Percentiles rank a stretch among this genome's conserved stretches.
Conservation (phyloP, 768 basidiomycete species). For the Boletus bicolor region DNA sequence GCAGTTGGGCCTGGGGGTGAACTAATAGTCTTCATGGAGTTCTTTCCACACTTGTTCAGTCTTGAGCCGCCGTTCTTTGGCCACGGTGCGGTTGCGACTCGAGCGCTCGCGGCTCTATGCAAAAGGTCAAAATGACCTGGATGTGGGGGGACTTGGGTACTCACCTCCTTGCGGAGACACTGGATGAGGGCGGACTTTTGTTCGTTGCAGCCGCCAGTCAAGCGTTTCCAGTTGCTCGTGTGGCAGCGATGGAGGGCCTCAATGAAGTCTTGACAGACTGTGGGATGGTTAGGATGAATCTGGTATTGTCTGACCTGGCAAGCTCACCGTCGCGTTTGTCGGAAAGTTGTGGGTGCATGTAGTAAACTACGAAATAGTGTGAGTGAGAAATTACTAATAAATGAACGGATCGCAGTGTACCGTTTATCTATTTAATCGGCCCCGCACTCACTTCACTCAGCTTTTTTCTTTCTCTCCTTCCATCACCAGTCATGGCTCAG, state of each 20-base stretch:
- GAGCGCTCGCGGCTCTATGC: slow-evolving; percentile 60
- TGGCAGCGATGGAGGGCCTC: slow-evolving; percentile 75
- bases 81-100: slow-evolving; percentile 53
- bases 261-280: slow-evolving; percentile 76
- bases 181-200: slow-evolving; percentile 65
- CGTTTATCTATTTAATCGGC: slow-evolving; percentile 11
- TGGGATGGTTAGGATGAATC: slow-evolving; percentile 8
- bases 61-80: slow-evolving; percentile 55
- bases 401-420: background rate
- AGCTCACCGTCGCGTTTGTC: slow-evolving; percentile 58
- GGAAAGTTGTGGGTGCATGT: slow-evolving; percentile 71
- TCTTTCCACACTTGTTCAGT: slow-evolving; percentile 60
- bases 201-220: slow-evolving; percentile 67
- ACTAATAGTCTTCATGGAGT: slow-evolving; percentile 48
- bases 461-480: slow-evolving; percentile 9
- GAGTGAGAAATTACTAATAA: background rate
- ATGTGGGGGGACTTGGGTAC: slow-evolving; percentile 7
- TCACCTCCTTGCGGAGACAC: slow-evolving; percentile 71
- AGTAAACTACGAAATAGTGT: background rate
- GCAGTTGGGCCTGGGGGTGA: background rate
- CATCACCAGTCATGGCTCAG: slow-evolving; percentile 35
- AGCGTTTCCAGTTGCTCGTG: slow-evolving; percentile 55
- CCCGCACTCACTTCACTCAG: background rate
- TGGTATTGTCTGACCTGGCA: background rate
- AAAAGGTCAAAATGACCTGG: slow-evolving; percentile 1